A percentile compares a stretch with the other conserved stretches of the same genome.
These are phyloP conservation scores for Elaeagnus macrophylla DNA, from an alignment of 306 rosid genomes.

Conservation along the genomic window DNA sequence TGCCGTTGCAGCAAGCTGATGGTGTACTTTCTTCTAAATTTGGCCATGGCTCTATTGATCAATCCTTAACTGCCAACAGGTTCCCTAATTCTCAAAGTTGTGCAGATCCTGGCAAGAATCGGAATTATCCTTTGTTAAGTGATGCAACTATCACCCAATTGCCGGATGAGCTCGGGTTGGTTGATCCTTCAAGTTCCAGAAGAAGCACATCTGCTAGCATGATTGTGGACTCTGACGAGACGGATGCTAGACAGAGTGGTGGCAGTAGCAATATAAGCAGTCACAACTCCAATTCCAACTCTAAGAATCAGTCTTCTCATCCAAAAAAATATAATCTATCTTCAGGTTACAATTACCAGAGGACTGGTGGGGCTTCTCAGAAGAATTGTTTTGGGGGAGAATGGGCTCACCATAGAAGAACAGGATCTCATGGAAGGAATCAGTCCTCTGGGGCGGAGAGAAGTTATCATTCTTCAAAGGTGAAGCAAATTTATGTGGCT, in stretches of 20 bases:
- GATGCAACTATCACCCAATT: slow-evolving; percentile 53
- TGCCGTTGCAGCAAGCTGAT: slow-evolving; percentile 61
- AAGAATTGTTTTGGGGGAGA: slow-evolving; percentile 62
- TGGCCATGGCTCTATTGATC: slow-evolving; percentile 53
- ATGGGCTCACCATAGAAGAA: slow-evolving; percentile 62
- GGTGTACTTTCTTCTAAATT: slow-evolving; percentile 47
- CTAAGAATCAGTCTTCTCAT: slow-evolving; percentile 40
- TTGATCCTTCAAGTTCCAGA: slow-evolving; percentile 40
- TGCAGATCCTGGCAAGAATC: slow-evolving; percentile 44
- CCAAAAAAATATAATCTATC: slow-evolving; percentile 47
- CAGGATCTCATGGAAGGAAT: slow-evolving; percentile 70
- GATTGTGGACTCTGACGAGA: slow-evolving; percentile 32
- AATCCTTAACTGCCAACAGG: slow-evolving; percentile 40
- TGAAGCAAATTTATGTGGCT: slow-evolving; percentile 88
- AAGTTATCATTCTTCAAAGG: slow-evolving; percentile 52
- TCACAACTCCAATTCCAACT: slow-evolving; percentile 33
- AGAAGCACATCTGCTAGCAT: slow-evolving; percentile 29
- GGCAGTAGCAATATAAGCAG: slow-evolving; percentile 29
- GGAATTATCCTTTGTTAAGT: slow-evolving; percentile 41
- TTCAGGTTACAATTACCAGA: slow-evolving; percentile 54
- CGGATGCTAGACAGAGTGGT: slow-evolving; percentile 35
- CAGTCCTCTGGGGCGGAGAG: slow-evolving; percentile 56
- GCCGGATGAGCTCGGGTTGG: slow-evolving; percentile 73
- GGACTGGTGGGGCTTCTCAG: slow-evolving; percentile 48
- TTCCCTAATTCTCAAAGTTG: slow-evolving; percentile 44